These are phyloP conservation scores for Aspergillus indologenus DNA, from an alignment of 495 filamentous ascomycete species.

Conservation along the genomic window DNA sequence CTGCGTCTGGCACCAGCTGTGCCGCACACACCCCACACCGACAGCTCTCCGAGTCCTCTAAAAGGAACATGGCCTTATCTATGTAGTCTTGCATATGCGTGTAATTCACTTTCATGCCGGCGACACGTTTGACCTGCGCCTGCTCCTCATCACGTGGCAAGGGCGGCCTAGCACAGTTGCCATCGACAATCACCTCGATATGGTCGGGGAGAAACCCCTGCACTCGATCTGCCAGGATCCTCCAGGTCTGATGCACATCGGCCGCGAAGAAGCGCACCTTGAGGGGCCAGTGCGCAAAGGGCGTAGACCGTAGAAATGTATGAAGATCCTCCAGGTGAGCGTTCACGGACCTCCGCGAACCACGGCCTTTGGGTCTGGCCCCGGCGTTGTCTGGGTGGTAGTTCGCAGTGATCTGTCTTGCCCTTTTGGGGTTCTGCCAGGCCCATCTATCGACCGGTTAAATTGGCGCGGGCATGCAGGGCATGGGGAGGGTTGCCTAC, in stretches of 20 bases:
- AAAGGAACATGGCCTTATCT: constrained; percentile 63
- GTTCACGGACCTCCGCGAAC: constrained; percentile 56
- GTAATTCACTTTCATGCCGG: constrained; percentile 66
- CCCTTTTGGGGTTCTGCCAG: constrained; percentile 76
- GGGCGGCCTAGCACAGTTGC: constrained; percentile 22
- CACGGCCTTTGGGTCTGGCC: constrained; percentile 21
- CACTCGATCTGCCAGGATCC: constrained; percentile 51
- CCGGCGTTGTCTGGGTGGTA: not conserved
- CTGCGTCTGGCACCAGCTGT: constrained; percentile 42
- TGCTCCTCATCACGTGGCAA: constrained; percentile 5
- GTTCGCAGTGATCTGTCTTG: constrained; percentile 60
- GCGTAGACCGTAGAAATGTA: constrained; percentile 69
- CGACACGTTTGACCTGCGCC: constrained; percentile 32
- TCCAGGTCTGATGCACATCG: constrained; percentile 69
- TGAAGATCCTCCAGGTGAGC: constrained; percentile 73
- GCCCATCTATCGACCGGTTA: constrained; percentile 68
- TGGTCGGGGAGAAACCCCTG: constrained; percentile 45
- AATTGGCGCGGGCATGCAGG: not conserved
- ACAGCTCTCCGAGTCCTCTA: constrained; percentile 56
- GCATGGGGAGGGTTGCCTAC: constrained; percentile 46
- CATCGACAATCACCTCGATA: constrained; percentile 57
- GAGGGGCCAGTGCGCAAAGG: constrained; percentile 80
- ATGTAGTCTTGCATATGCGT: constrained; percentile 61
- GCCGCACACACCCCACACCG: constrained; percentile 63
- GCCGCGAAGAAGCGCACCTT: constrained; percentile 72